Base-by-base conservation (phyloP, 2,329 filamentous ascomycete species). In the Karstenula rhodostoma region DNA sequence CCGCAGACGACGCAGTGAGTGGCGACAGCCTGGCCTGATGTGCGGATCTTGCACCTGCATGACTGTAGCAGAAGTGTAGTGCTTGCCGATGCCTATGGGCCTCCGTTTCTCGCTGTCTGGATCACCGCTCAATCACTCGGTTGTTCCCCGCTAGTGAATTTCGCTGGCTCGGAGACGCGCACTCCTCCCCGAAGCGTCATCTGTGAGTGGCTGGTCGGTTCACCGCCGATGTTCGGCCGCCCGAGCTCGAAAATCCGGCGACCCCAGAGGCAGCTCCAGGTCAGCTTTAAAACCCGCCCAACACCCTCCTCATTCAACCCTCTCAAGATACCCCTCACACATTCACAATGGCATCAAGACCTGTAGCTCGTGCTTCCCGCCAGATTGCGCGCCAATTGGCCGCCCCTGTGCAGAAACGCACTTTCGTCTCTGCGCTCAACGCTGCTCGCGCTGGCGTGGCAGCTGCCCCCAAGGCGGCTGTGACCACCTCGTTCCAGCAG, bases 281-380 rank as follows among this genome's bases (percentile, higher is more conserved):
- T 55, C 56, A 57, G 57, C 63, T 67, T 75, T 71, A 71, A 74
- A 75, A 70, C 63, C 65, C 52, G 56, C 35, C 52, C 59, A 65
- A 65, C 63, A 67, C 67, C 67, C 67, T 65, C 60, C 52, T 60
- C 60, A 58, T 60, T 54, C 49, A 59, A 46, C 57, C 49, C 63
- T 67, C 59, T 57, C 68, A 73, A 74, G 69, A 74, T 71, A 72
- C 69, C 71, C 68, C 59, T 65, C 69, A 73, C 66, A 72, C 67
- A 68, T 68, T 81, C 81, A 87, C 80, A 83, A 94, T 94, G 91
- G 90, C 91, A 79, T 91, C 91, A 75, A 86, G 90, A 83, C 88
- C 83, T 85, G 93, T 84, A 86, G 81, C 81, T 78, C 82, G 85
- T 79, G 86, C 86, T 77, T 81, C 88, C 74, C 85, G 86, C 75